These are phyloP conservation scores for Cajanus cajan DNA, from an alignment of 306 rosid species.

Conservation along the genomic window DNA sequence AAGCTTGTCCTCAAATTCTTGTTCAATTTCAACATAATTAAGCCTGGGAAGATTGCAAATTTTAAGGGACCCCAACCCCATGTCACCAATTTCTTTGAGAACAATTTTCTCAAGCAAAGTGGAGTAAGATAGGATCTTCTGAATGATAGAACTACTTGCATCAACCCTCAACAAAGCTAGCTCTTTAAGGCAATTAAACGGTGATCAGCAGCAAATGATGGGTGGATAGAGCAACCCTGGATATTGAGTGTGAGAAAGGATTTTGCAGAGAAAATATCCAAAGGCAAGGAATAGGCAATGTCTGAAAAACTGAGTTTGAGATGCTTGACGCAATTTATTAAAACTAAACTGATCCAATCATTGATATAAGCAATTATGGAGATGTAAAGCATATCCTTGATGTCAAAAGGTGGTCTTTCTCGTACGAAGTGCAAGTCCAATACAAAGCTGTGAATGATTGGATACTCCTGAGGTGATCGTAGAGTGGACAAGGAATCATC, in stretches of 20 bases:
- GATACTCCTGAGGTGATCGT: not conserved
- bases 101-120: not conserved
- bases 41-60: not conserved
- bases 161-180: not conserved
- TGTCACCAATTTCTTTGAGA: not conserved
- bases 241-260: not conserved
- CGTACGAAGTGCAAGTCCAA: not conserved
- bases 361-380: not conserved
- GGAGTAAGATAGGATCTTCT: not conserved
- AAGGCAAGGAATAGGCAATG: not conserved
- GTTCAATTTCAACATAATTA: not conserved
- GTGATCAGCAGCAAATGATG: not conserved
- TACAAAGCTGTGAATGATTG: not conserved
- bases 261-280: not conserved
- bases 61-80: not conserved
- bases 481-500: not conserved
- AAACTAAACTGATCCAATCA: not conserved
- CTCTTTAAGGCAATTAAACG: not conserved
- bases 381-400: not conserved
- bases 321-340: not conserved
- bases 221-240: not conserved
- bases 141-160: not conserved
- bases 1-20: not conserved
- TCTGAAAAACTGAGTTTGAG: not conserved
- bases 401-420: not conserved